These are phyloP conservation scores for Dentipellis fragilis DNA, from an alignment of 768 basidiomycete species.

Conservation along the genomic window DNA sequence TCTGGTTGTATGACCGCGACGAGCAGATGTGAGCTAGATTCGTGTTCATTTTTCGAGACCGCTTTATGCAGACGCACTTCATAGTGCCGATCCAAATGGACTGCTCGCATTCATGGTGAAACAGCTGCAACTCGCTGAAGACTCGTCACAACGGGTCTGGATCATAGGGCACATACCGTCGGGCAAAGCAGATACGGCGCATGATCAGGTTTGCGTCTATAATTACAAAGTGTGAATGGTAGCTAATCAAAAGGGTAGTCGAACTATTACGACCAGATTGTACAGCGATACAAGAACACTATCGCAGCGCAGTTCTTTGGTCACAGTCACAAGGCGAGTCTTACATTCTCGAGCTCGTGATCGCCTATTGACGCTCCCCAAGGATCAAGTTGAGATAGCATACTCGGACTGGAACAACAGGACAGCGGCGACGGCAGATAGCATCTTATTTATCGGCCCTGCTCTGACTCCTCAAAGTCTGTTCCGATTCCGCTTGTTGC, in stretches of 20 bases:
- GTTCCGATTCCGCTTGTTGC: constrained; percentile 8
- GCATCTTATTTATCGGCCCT: constrained; percentile 41
- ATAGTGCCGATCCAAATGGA: constrained; percentile 48
- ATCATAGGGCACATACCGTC: constrained; percentile 53
- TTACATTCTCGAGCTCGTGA: too few relatives aligned
- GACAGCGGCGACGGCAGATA: constrained; percentile 33
- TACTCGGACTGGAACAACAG: constrained; percentile 45
- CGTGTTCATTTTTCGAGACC: background rate
- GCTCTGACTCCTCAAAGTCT: constrained; percentile 48
- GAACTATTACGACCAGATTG: constrained; percentile 52
- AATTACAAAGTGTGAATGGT: background rate
- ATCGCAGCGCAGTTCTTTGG: constrained; percentile 57
- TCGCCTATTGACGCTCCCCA: background rate
- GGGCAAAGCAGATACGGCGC: constrained; percentile 35
- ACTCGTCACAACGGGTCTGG: constrained; percentile 49
- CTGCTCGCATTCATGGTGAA: constrained; percentile 42
- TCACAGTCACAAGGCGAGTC: constrained; percentile 38
- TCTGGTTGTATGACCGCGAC: constrained; percentile 53
- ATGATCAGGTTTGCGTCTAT: constrained; percentile 34
- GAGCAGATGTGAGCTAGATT: constrained; percentile 26
- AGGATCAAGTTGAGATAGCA: constrained; percentile 52
- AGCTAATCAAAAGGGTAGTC: constrained; percentile 26
- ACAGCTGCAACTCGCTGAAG: constrained; percentile 50
- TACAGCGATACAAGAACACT: constrained; percentile 48
- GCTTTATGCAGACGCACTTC: background rate